Base-by-base conservation (phyloP, 768 basidiomycete genomes). In the Crucibulum laeve region DNA sequence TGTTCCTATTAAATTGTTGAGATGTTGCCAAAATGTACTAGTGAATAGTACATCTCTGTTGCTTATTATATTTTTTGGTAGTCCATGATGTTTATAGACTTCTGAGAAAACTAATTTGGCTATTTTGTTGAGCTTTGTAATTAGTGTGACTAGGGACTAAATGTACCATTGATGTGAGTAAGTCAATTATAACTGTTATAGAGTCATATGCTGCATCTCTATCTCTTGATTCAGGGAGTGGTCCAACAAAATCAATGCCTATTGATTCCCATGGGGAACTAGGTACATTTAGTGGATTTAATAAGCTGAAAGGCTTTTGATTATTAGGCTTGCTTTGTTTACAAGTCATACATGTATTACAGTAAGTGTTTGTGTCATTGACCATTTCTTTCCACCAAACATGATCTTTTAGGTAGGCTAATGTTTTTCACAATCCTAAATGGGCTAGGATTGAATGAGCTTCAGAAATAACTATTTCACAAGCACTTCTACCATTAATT, bases 371-470 rank as follows among this genome's bases (percentile, higher is more conserved):
- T 30, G 28, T 30, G 28, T 30, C 28, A 8, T 30, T 30, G 8
- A 30, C n/a, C n/a, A 30, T 30, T 8, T 30, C 28, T 30, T 30
- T 30, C 28, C 28, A 30, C 28, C 28, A 30, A 8, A 30, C 28
- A 30, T 30, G n/a, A n/a, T 30, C 28, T 30, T n/a, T 30, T 8
- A 30, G 28, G 28, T 30, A 30, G 8, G 28, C n/a, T 30, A 30
- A 8, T 30, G 28, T 30, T n/a, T 30, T 30, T 30, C 28, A 8
- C 18, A 17, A 7, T 14, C 35, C 35, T 37, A 37, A 18, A 19
- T 70, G 69, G 0, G 65, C 68, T 7, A 69, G 41, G 0, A 69
- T 8, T 1, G 61, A 63, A 25, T 69, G 67, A 0, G 64, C 67
- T 14, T 67, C 64, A 0, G 47, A 45, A 0, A 70, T 69, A 0